Base-by-base conservation (phyloP, 768 basidiomycete genomes). In the Podaxis sp. region DNA sequence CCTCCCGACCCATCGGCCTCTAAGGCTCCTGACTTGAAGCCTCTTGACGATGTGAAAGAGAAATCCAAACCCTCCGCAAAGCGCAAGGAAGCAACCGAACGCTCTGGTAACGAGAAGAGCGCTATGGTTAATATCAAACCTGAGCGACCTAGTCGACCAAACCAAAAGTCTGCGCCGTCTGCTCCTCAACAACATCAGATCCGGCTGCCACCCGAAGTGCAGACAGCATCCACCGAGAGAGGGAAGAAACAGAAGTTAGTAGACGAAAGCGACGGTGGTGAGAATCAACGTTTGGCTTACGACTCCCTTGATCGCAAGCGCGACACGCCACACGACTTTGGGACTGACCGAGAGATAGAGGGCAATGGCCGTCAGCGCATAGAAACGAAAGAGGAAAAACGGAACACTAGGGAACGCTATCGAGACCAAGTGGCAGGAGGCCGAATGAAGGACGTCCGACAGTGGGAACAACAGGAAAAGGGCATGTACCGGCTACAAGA, bases 381-480 rank as follows among this genome's bases (percentile, higher is more conserved):
- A 11, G 57, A 61, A n/a, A 23, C 36, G 36, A 55, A 63, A 28
- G 55, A 52, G 25, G 36, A 44, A 25, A 47, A 62, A 42, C 35
- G 47, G 28, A 9, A 18, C 10, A 21, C 52, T 18, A 27, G 10
- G 28, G 61, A 54, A 14, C 64, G 44, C 35, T 47, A 56, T 25
- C 64, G 51, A 42, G 51, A 50, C n/a, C 46, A 55, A 4, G 23
- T 6, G 21, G 32, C 28, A 25, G 44, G 54, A 14, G 27, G 27
- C 32, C 32, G 40, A 36, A 27, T n/a, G 50, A 46, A 28, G 27
- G 42, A 52, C 4, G 23, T 9, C 11, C 23, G 37, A 38, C 44
- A 54, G 16, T 38, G 50, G 42, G 50, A 52, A 42, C 61, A 53
- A 9, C 61, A 57, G 44, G 57, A 59, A 37, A 52, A 36, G 57